Conservation (phyloP, 768 basidiomycete species). For the Inosperma sp. region DNA sequence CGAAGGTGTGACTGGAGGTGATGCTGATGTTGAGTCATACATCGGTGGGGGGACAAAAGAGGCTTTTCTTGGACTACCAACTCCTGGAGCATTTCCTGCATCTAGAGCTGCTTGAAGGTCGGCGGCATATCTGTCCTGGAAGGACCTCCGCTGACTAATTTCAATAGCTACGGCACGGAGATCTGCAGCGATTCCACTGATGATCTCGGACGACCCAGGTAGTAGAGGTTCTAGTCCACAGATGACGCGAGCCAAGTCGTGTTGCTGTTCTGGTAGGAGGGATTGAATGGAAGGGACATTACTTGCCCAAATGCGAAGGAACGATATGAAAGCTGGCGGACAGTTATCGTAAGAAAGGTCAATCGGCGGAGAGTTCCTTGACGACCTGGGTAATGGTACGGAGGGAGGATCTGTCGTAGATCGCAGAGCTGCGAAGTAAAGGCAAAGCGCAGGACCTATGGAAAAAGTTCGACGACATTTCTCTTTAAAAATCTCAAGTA, state of each 20-base stretch:
- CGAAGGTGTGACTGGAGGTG: constrained; percentile 16
- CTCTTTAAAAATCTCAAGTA: neutral
- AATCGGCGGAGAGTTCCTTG: constrained; percentile 45
- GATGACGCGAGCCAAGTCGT: constrained; percentile 79
- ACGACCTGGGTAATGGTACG: constrained; percentile 65
- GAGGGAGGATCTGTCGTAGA: constrained; percentile 74
- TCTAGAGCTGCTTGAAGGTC: constrained; percentile 81
- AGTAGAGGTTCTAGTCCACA: constrained; percentile 55
- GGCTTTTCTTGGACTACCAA: constrained; percentile 41
- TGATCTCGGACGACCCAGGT: constrained; percentile 34
- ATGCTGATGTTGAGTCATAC: constrained; percentile 42
- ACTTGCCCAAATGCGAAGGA: constrained; percentile 69
- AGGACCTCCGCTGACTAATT: constrained; percentile 77
- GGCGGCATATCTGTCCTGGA: constrained; percentile 71
- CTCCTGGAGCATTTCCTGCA: constrained; percentile 39
- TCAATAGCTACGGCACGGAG: constrained; percentile 84
- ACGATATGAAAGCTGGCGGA: constrained; percentile 60
- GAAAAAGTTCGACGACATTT: constrained; percentile 1
- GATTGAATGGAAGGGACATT: constrained; percentile 61
- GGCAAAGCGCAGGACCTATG: constrained; percentile 71
- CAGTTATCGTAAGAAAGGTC: constrained; percentile 67
- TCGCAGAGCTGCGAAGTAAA: constrained; percentile 81
- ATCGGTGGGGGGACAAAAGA: constrained; percentile 69
- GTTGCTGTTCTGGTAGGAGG: constrained; percentile 60
- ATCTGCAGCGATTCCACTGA: constrained; percentile 70